These are phyloP conservation scores for Trypanosoma vivax DNA, from an alignment of 208 protist species.

Conservation along the genomic window DNA sequence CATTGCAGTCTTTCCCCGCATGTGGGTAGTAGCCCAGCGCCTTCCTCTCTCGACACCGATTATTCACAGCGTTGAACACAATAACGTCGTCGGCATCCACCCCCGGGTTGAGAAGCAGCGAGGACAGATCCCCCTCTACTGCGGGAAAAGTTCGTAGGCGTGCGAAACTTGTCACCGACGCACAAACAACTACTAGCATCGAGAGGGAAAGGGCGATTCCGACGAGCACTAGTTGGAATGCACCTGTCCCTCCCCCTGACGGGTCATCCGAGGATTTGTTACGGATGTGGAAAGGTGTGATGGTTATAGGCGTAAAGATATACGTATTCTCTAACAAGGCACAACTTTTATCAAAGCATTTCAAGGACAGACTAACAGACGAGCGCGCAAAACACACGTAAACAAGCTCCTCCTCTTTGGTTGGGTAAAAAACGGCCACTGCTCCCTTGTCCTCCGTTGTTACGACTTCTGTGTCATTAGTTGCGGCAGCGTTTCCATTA, in stretches of 20 bases:
- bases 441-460: neutral
- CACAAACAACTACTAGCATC: too few species aligned
- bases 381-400: constrained; percentile 15
- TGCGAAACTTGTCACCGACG: too few species aligned
- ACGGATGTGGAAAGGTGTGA: constrained; percentile 13
- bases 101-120: too few species aligned
- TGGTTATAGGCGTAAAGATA: constrained; percentile 13
- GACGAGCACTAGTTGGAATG: neutral
- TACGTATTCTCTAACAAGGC: neutral
- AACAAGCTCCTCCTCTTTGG: neutral
- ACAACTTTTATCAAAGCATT: neutral
- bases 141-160: too few species aligned
- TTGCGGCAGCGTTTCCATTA: constrained; percentile 6
- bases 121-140: too few species aligned
- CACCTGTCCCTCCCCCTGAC: neutral
- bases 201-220: too few species aligned
- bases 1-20: neutral
- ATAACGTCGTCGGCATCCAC: too few species aligned
- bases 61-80: too few species aligned
- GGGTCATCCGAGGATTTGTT: neutral
- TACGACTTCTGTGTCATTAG: constrained; percentile 1
- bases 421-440: constrained; percentile 1
- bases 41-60: too few species aligned
- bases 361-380: neutral
- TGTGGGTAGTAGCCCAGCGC: too few species aligned